phyloP scores from a whole-genome alignment of 139 green algal species.

The Chlorella sp. region DNA sequence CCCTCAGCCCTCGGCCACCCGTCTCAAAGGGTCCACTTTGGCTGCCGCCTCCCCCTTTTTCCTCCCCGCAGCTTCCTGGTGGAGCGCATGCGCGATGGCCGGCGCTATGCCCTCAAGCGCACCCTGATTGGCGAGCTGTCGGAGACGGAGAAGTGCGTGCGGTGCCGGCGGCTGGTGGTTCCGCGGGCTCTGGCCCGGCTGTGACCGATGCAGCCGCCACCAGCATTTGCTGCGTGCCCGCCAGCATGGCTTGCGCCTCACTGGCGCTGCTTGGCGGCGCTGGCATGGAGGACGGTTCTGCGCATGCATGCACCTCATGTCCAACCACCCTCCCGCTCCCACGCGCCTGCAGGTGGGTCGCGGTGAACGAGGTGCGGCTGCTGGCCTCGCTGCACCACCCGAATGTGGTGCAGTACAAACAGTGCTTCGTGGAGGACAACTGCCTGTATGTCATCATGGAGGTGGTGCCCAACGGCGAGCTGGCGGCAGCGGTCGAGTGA shows the following conservation, averaged over 20 bases:
- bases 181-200: too few species aligned
- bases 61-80: slow-evolving; percentile 5
- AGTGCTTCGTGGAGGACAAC: slow-evolving; percentile 62
- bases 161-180: too few species aligned
- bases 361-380: slow-evolving; percentile 26
- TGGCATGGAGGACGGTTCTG: neutral
- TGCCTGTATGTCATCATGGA: slow-evolving; percentile 85
- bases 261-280: neutral
- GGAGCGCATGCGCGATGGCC: slow-evolving; percentile 4
- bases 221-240: too few species aligned
- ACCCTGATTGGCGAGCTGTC: slow-evolving; percentile 5
- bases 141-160: slow-evolving; percentile 4
- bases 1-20: neutral
- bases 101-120: slow-evolving; percentile 3
- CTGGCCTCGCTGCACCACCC: slow-evolving; percentile 10
- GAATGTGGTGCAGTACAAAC: slow-evolving; percentile 19
- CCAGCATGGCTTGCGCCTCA: too few species aligned
- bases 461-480: slow-evolving; percentile 70
- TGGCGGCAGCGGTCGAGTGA: slow-evolving; percentile 40
- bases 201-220: too few species aligned
- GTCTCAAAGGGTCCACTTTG: too few species aligned
- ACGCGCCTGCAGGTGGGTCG: neutral
- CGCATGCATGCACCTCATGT: neutral
- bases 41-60: neutral
- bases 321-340: neutral